Conservation (phyloP, 257 asterid species). For the Solanum neorickii region DNA sequence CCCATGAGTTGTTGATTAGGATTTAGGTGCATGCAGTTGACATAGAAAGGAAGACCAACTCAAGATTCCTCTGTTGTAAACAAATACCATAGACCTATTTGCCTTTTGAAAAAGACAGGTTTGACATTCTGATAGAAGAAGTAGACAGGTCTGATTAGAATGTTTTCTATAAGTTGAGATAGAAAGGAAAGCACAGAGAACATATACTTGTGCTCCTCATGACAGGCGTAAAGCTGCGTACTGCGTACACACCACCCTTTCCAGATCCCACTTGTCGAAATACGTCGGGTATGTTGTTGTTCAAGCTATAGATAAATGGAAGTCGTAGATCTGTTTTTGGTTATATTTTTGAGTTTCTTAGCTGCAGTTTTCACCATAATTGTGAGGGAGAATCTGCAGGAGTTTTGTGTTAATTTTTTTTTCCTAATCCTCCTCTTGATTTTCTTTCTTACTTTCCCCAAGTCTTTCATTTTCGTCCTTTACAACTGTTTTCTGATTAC, state of each 20-base stretch:
- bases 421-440: background rate
- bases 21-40: background rate
- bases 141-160: background rate
- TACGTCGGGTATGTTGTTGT: background rate
- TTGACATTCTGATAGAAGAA: background rate
- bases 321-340: background rate
- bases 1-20: background rate
- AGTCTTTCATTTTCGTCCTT: background rate
- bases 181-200: background rate
- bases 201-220: background rate
- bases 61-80: background rate
- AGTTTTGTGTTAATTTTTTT: background rate
- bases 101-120: background rate
- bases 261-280: background rate
- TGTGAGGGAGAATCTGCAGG: background rate
- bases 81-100: background rate
- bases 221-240: background rate
- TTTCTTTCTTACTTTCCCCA: background rate
- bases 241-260: background rate
- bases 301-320: background rate
- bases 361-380: background rate
- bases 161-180: background rate
- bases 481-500: background rate
- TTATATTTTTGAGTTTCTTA: background rate
- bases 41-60: background rate